Evolutionary conservation across 495 filamentous ascomycete species (phyloP).

Genomic region (Pseudoneurospora amorphoporcata): DNA sequence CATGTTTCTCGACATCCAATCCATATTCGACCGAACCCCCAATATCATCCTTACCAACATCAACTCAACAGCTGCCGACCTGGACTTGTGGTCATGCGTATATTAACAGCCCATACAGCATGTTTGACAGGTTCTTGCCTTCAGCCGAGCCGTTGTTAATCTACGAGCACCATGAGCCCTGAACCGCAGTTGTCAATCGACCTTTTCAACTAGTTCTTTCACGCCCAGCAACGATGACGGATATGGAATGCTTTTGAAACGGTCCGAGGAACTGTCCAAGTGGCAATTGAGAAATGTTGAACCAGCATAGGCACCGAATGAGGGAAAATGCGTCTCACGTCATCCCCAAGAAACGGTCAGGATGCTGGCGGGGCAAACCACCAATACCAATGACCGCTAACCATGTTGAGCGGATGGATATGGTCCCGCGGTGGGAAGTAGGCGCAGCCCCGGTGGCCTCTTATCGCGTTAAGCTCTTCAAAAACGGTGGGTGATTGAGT

Average conservation of each 20-base stretch:
- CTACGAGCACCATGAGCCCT: background rate
- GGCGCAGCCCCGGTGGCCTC: background rate
- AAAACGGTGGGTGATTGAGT: background rate
- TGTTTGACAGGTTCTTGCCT: background rate
- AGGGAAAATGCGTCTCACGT: conserved; percentile 4
- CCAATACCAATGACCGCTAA: background rate
- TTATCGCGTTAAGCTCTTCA: background rate
- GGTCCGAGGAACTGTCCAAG: background rate
- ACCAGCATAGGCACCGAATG: background rate
- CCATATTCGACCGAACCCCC: background rate
- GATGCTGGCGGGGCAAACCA: conserved; percentile 1
- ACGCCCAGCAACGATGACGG: background rate
- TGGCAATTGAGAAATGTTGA: background rate
- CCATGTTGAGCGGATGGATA: background rate
- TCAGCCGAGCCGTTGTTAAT: background rate
- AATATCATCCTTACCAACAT: background rate
- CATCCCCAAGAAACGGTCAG: background rate
- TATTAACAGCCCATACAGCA: background rate
- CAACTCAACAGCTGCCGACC: background rate
- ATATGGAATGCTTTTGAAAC: background rate
- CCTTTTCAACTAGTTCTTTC: background rate
- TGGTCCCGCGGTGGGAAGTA: background rate
- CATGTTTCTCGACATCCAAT: background rate
- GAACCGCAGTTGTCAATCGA: background rate
- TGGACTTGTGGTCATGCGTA: background rate